Percentiles rank a stretch among this genome's conserved stretches.
These are phyloP conservation scores for Termitomyces heimii DNA, from an alignment of 768 basidiomycete genomes.

Conservation along the genomic window DNA sequence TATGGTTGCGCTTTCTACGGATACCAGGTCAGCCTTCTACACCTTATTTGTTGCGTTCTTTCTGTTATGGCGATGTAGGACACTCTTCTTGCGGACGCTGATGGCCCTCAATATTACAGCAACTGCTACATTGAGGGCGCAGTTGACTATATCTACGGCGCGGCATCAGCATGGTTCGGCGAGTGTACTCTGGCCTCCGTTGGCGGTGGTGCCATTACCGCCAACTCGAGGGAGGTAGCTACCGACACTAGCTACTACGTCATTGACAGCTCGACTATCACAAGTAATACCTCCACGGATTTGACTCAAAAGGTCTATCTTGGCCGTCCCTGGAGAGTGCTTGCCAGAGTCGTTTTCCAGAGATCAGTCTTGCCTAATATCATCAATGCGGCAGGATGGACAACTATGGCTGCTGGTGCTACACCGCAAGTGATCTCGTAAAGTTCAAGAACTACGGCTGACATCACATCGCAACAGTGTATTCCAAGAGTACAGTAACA, in stretches of 20 bases:
- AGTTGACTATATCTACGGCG: conserved; percentile 22
- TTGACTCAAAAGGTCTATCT: conserved; percentile 18
- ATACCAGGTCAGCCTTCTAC: conserved; percentile 13
- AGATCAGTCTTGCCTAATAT: conserved; percentile 16
- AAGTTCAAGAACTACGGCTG: not conserved
- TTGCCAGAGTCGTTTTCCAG: conserved; percentile 22
- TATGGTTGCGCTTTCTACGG: conserved; percentile 19
- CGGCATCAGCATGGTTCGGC: conserved; percentile 22
- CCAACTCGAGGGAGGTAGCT: conserved; percentile 16
- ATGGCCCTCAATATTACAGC: conserved; percentile 21
- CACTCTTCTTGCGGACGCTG: conserved; percentile 20
- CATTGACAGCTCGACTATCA: conserved; percentile 20
- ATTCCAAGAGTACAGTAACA: conserved; percentile 20
- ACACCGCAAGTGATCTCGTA: conserved; percentile 14
- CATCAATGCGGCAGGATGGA: conserved; percentile 20
- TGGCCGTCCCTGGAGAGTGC: conserved; percentile 13
- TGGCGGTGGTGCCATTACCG: conserved; percentile 22
- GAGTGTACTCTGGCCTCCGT: conserved; percentile 20
- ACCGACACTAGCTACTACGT: conserved; percentile 20
- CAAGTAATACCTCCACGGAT: conserved; percentile 12
- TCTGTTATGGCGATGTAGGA: conserved; percentile 3
- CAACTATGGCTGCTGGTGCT: conserved; percentile 18
- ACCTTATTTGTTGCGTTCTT: not conserved
- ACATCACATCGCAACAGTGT: conserved; percentile 8
- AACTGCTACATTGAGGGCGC: conserved; percentile 23